Conservation (phyloP, 2,329 filamentous ascomycete species). For the Fusarium sp. region DNA sequence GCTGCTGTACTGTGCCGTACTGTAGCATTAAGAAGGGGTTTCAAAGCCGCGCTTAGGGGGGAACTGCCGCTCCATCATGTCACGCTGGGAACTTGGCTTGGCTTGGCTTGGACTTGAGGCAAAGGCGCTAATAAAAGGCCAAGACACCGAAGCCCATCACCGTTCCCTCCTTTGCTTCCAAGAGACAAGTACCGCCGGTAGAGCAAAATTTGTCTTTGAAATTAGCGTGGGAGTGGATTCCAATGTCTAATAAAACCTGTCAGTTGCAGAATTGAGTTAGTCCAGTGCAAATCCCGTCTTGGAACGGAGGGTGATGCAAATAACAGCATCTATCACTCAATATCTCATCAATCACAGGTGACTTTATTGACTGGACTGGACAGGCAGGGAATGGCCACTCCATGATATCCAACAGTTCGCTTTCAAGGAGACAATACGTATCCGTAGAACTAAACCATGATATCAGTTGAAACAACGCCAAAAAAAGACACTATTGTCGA, state of each 20-base stretch:
- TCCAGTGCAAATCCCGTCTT: slow-evolving; percentile 12
- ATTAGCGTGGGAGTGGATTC: slow-evolving; percentile 11
- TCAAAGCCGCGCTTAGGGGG: slow-evolving; percentile 10
- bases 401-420: background rate
- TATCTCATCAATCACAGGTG: background rate
- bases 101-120: background rate
- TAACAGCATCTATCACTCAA: background rate
- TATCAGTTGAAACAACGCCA: background rate
- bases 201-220: slow-evolving; percentile 7
- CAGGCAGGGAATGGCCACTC: background rate
- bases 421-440: background rate
- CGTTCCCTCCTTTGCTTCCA: slow-evolving; percentile 8
- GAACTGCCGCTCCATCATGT: slow-evolving; percentile 15
- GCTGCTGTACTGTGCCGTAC: background rate
- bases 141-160: slow-evolving; percentile 23
- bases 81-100: background rate
- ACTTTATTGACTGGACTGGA: background rate
- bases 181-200: slow-evolving; percentile 2
- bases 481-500: slow-evolving; percentile 1
- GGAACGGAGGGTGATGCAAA: slow-evolving; percentile 15
- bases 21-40: background rate
- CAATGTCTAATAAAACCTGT: background rate
- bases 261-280: slow-evolving; percentile 15
- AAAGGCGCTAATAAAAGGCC: slow-evolving; percentile 15
- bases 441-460: background rate